Base-by-base conservation (phyloP, 805 yeast species). In the Metschnikowia kofuensis region DNA sequence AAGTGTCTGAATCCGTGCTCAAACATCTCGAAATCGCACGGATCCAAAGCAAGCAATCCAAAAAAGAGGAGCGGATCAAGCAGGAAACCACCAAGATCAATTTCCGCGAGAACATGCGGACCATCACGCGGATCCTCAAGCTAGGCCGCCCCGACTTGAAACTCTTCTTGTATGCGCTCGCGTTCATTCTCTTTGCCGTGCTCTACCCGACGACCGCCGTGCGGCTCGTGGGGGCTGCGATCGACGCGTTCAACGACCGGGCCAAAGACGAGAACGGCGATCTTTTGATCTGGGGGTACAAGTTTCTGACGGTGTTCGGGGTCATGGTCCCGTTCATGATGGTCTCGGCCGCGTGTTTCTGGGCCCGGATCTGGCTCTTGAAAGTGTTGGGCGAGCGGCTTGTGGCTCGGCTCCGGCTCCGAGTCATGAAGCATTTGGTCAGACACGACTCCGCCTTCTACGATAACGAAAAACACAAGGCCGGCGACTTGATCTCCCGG, bases 351-450 rank as follows among this genome's bases (percentile, higher is more conserved):
- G 63, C 64, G 13, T 73, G 78, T 51, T 73, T 72, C 56, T 73
- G 78, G 78, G 76, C 78, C 21, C 61, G 78, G 45, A 71, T 70
- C 48, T 73, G 77, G 77, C 70, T 64, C 31, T 54, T 63, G 46
- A 63, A 63, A 43, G 50, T 74, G 39, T 54, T 74, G 35, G 78
- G 78, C 3, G 78, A 74, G 58, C 55, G 77, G 39, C 60, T 74
- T 38, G 77, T 73, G 15, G 77, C 78, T 13, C 54, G 78, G 35
- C 65, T 74, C 34, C 59, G 78, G 44, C 59, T 69, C 28, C 55
- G 72, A 36, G 72, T 70, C 6, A 72, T 73, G 77, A 71, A 72
- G 54, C 64, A 67, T 48, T 60, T 74, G 53, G 62, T 74, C 26
- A 56, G 76, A 34, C 77, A 74, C 52, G 78, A 74, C 50, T 50